A percentile compares a stretch with the other conserved stretches of the same genome.
Conservation (phyloP, 2,329 filamentous ascomycete species). For the Cordyceps militaris region DNA sequence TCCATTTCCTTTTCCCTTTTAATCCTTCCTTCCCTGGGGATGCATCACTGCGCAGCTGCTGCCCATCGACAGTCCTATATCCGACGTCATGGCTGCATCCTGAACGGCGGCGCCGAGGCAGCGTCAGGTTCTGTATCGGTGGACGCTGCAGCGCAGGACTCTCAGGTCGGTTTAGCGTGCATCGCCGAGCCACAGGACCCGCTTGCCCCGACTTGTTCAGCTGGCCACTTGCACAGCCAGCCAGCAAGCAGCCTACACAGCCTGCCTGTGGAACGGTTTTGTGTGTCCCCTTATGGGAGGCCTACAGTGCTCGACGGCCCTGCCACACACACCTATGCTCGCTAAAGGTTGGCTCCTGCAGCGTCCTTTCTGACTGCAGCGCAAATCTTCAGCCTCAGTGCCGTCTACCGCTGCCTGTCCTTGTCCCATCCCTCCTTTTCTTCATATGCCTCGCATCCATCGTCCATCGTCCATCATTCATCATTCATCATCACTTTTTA, state of each 20-base stretch:
- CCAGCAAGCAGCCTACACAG: background rate
- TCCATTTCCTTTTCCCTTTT: too few species aligned
- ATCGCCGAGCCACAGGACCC: slow-evolving; percentile 4
- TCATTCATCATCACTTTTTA: background rate
- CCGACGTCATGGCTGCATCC: background rate
- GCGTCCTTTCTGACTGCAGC: background rate
- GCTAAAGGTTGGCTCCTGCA: background rate
- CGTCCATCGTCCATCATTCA: background rate
- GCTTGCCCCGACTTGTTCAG: slow-evolving; percentile 43
- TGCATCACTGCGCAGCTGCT: too few species aligned
- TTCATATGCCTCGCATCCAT: background rate
- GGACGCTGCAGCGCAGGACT: background rate
- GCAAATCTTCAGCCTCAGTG: background rate
- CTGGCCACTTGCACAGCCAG: slow-evolving; percentile 38
- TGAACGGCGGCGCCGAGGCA: background rate
- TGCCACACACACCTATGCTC: background rate
- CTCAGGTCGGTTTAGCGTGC: slow-evolving; percentile 1
- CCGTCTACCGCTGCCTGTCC: background rate
- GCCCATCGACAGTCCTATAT: too few species aligned
- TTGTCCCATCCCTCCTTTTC: background rate
- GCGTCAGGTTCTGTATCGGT: background rate
- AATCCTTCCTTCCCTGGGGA: too few species aligned
- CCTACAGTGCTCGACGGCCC: background rate
- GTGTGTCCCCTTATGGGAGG: background rate
- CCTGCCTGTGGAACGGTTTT: slow-evolving; percentile 25